Evolutionary conservation across 768 basidiomycete species (phyloP).

Genomic region (Tulasnella sp.): DNA sequence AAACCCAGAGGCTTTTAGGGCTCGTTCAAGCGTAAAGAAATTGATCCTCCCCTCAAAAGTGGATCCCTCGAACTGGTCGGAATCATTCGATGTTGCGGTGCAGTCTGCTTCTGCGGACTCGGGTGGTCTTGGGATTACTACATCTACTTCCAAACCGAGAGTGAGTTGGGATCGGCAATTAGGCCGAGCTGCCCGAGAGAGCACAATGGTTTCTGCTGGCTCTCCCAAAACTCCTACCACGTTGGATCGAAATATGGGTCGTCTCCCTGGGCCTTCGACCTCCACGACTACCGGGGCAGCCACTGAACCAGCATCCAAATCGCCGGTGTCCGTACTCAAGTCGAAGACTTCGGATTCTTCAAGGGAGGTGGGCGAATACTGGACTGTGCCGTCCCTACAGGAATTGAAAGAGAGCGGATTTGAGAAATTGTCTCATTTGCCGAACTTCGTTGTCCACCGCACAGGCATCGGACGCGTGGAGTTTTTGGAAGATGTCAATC

Average conservation of each 20-base stretch:
- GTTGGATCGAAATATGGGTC: background rate
- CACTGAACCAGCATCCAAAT: background rate
- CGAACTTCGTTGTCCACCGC: slow-evolving; percentile 77
- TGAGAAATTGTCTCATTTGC: slow-evolving; percentile 58
- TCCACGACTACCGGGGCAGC: background rate
- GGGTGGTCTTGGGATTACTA: background rate
- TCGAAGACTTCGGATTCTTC: slow-evolving; percentile 30
- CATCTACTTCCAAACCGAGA: background rate
- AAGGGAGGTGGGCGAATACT: slow-evolving; percentile 76
- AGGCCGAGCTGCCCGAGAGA: slow-evolving; percentile 7
- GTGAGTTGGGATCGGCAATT: slow-evolving; percentile 14
- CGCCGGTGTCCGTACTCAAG: background rate
- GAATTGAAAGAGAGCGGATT: slow-evolving; percentile 59
- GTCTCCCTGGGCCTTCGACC: background rate
- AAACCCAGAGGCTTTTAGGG: slow-evolving; percentile 46
- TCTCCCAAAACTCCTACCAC: background rate
- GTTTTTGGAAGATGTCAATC: slow-evolving; percentile 65
- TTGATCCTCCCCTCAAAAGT: slow-evolving; percentile 44
- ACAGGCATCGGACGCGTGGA: slow-evolving; percentile 77
- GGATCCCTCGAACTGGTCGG: slow-evolving; percentile 7
- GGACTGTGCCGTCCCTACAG: slow-evolving; percentile 65
- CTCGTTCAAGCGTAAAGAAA: slow-evolving; percentile 82
- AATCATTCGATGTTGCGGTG: slow-evolving; percentile 1
- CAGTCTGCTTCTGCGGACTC: background rate
- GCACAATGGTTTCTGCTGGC: background rate